A percentile compares a stretch with the other conserved stretches of the same genome.
phyloP scores from a whole-genome alignment of 352 stramenopile species.

The Plasmopara viticola region DNA sequence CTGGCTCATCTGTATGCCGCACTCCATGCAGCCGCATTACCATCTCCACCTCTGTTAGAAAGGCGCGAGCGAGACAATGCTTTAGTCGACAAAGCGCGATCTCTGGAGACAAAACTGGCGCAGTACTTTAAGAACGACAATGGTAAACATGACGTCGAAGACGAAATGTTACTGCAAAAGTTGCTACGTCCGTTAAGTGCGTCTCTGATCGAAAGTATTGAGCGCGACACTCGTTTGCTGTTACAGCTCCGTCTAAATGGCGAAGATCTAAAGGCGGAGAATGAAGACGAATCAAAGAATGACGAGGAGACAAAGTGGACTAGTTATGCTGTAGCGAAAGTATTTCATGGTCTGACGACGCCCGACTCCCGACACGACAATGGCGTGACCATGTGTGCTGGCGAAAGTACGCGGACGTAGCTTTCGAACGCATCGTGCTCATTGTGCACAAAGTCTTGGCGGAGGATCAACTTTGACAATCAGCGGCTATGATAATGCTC shows the following conservation, averaged over 20 bases:
- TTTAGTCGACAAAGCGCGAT: constrained; percentile 25
- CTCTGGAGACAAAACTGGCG: constrained; percentile 42
- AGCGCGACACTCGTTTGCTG: constrained; percentile 42
- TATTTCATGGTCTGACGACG: constrained; percentile 70
- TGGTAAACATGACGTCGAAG: constrained; percentile 14
- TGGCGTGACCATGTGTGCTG: constrained; percentile 67
- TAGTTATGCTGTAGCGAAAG: constrained; percentile 58
- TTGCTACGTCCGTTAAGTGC: constrained; percentile 45
- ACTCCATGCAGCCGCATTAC: constrained; percentile 32
- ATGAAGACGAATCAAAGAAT: constrained; percentile 16
- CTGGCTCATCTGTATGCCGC: constrained; percentile 53
- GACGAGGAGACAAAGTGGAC: constrained; percentile 36
- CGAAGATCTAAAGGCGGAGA: constrained; percentile 7
- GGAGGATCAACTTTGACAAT: constrained; percentile 13
- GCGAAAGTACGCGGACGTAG: constrained; percentile 56
- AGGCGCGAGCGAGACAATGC: constrained; percentile 12
- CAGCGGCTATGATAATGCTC: background rate
- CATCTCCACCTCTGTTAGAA: constrained; percentile 10
- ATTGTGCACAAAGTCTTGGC: constrained; percentile 51
- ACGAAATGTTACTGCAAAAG: constrained; percentile 32
- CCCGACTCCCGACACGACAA: constrained; percentile 44
- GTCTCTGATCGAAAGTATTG: constrained; percentile 44
- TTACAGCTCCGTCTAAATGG: constrained; percentile 21
- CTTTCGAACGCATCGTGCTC: constrained; percentile 66
- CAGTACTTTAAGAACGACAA: constrained; percentile 57